Evolutionary conservation across 306 rosid genomes (phyloP), one percentile per base, ranked within the genome.

Genomic region (Dalbergia cultrata): DNA sequence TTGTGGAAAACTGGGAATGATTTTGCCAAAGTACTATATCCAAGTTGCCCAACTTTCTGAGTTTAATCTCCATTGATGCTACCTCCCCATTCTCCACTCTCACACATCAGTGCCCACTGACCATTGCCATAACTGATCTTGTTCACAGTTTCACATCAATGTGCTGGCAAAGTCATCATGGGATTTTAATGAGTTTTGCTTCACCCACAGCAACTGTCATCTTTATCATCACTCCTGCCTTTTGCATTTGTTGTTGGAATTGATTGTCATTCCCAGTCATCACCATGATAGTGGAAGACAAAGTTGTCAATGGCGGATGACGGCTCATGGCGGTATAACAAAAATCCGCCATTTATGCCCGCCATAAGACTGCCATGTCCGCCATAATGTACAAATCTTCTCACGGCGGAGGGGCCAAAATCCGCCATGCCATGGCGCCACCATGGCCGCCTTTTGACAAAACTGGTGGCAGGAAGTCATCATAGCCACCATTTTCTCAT

Each of bases 221-320:
- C 61, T 8, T n/a, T 6, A n/a, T 17, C 12, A 56, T 58, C 63
- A 58, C 63, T 58, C 69, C 69, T 16, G 21, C 69, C 69, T 34
- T 63, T 45, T 34, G 19, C 11, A 63, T 34, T 63, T 63, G n/a
- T 39, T 33, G 43, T 13, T 19, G 13, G 10, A 11, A 13, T 35
- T 62, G 67, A 13, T 35, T 62, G 67, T 61, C 67, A 61, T 61
- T 31, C 18, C 41, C 9, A 33, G 39, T 62, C 11, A 18, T 62
- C 19, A 62, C 67, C 44, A 33, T 62, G 13, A 44, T 11, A 47
- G 59, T 13, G 16, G 16, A 13, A 50, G n/a, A n/a, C n/a, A n/a
- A n/a, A n/a, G n/a, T n/a, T n/a, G n/a, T n/a, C n/a, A n/a, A n/a
- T n/a, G n/a, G n/a, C n/a, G n/a, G n/a, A n/a, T n/a, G n/a, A n/a